Percentiles rank a stretch among this genome's conserved stretches.
Evolutionary conservation across 768 basidiomycete species (phyloP).

Genomic region (Mycena alexandri): DNA sequence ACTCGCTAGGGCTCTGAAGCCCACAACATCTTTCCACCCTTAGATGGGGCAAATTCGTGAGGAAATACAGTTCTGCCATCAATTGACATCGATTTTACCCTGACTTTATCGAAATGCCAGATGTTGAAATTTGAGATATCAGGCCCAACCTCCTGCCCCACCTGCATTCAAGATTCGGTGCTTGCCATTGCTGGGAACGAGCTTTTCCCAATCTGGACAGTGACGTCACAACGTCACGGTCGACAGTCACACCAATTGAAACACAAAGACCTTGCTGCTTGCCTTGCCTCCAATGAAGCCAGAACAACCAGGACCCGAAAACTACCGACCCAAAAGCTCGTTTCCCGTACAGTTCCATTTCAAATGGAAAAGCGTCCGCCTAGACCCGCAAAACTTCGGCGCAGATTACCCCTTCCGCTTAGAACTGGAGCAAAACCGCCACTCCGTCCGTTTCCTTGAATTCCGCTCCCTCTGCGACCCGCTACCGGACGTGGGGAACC

Average conservation of each 20-base stretch:
- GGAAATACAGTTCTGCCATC: too few species aligned
- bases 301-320: slow-evolving; percentile 18
- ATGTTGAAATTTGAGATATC: too few species aligned
- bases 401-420: slow-evolving; percentile 20
- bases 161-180: too few species aligned
- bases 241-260: neutral
- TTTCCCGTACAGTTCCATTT: neutral
- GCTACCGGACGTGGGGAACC: slow-evolving; percentile 22
- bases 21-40: too few species aligned
- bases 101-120: too few species aligned
- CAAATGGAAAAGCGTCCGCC: slow-evolving; percentile 15
- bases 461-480: slow-evolving; percentile 24
- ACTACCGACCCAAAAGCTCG: slow-evolving; percentile 6
- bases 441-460: slow-evolving; percentile 22
- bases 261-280: neutral
- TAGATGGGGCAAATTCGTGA: too few species aligned
- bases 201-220: too few species aligned
- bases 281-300: slow-evolving; percentile 11
- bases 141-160: too few species aligned
- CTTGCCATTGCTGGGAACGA: too few species aligned
- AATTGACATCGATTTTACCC: too few species aligned
- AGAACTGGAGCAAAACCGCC: neutral
- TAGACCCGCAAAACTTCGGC: neutral
- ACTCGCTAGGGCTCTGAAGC: too few species aligned
- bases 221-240: too few species aligned